Evolutionary conservation across 805 yeast species (phyloP).

Genomic region (Hermanozyma aechmeae): DNA sequence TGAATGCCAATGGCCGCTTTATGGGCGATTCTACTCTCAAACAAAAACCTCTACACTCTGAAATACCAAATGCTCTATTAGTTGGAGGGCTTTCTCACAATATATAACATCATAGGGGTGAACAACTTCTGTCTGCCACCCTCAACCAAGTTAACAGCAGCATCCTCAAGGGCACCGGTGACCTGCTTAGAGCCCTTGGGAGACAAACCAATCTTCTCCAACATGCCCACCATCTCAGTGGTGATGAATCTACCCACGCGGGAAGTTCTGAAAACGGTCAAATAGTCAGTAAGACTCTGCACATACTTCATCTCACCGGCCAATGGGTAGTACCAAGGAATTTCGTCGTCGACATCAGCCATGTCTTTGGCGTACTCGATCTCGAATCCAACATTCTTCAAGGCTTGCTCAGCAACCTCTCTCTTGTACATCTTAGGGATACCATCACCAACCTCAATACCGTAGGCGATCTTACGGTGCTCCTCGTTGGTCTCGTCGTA

Average conservation of each 20-base stretch:
- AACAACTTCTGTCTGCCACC: slow-evolving; percentile 88
- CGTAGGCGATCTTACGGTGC: slow-evolving; percentile 92
- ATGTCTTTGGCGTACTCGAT: slow-evolving; percentile 68
- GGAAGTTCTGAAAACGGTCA: slow-evolving; percentile 85
- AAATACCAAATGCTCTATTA: too few species aligned
- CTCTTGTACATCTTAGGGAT: slow-evolving; percentile 92
- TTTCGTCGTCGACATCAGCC: slow-evolving; percentile 70
- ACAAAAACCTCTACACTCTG: too few species aligned
- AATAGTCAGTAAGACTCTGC: slow-evolving; percentile 67
- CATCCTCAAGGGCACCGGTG: slow-evolving; percentile 89
- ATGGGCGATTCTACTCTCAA: too few species aligned
- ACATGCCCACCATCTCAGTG: slow-evolving; percentile 64
- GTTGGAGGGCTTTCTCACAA: slow-evolving; percentile 86
- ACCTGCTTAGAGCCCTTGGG: slow-evolving; percentile 87
- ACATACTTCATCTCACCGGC: slow-evolving; percentile 89
- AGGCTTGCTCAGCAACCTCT: slow-evolving; percentile 81
- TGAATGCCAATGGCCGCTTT: too few species aligned
- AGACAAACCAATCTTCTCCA: slow-evolving; percentile 82
- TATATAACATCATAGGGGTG: slow-evolving; percentile 96
- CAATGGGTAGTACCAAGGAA: slow-evolving; percentile 98
- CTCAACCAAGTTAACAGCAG: slow-evolving; percentile 87
- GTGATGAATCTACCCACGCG: slow-evolving; percentile 79
- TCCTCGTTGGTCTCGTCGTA: slow-evolving; percentile 81
- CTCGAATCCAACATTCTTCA: slow-evolving; percentile 80
- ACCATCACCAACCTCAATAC: slow-evolving; percentile 98